phyloP scores from a whole-genome alignment of 2,329 filamentous ascomycete genomes.

The Phyllosticta capitalensis region DNA sequence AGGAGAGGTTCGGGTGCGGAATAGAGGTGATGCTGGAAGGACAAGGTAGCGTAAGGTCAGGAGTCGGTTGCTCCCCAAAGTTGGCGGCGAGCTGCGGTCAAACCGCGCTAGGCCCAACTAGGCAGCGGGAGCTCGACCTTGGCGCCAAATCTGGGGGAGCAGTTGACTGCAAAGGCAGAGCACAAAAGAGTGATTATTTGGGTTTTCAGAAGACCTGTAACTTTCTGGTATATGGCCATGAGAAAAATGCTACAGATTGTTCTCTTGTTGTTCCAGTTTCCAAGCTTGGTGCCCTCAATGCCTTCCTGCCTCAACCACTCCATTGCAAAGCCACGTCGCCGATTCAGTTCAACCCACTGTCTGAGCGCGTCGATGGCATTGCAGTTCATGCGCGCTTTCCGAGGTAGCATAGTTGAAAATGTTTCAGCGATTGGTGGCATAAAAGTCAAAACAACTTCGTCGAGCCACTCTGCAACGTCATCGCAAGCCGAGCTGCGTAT shows the following conservation, averaged over 20 bases:
- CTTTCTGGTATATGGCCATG: no score
- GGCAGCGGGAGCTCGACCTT: neutral
- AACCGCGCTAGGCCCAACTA: constrained; percentile 1
- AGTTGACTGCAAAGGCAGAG: neutral
- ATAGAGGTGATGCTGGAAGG: constrained; percentile 5
- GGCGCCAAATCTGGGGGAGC: neutral
- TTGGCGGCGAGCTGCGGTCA: constrained; percentile 6
- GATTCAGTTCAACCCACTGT: no score
- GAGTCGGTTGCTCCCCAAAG: constrained; percentile 8
- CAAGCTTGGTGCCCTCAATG: no score
- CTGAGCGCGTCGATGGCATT: no score
- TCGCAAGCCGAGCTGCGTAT: neutral
- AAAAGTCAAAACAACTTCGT: neutral
- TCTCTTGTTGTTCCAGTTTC: no score
- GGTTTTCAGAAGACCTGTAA: neutral
- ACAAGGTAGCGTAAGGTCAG: constrained; percentile 5
- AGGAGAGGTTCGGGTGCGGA: constrained; percentile 3
- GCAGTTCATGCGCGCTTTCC: no score
- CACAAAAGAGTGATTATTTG: neutral
- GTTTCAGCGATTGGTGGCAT: no score
- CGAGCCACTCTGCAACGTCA: neutral
- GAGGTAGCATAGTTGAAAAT: no score
- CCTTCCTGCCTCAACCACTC: no score
- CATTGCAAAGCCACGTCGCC: no score
- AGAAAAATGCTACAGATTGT: no score